Base-by-base conservation (phyloP, 768 basidiomycete species). In the Amanita rubescens region DNA sequence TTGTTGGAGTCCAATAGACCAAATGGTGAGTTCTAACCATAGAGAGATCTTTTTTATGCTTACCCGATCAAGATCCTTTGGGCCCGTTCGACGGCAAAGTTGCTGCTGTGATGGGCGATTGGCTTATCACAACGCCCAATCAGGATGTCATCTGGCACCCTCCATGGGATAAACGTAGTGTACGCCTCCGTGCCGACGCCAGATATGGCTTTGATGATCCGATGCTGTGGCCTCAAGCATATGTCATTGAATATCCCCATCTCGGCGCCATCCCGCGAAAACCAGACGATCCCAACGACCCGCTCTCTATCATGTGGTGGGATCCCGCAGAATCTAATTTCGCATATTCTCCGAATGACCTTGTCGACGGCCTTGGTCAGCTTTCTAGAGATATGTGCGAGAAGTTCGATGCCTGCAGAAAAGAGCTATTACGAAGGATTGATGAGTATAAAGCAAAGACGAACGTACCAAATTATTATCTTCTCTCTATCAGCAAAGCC, bases 201-300 rank as follows among this genome's bases (percentile, higher is more conserved):
- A 17, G 46, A 48, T 48, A 48, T 35, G 46, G 46, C 17, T 30
- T 32, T 19, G 27, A 48, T 32, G 27, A 48, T 48, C 46, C 46
- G 22, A 48, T 20, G 17, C 27, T 48, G 25, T 48, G 46, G 46
- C 46, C 46, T 25, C 46, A 48, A 25, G 27, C 27, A 3, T 48
- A 48, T 32, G 25, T 48, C 19, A 35, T 35, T 32, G 14, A 48
- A 19, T 30, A 30, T 32, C 33, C 27, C 33, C 46, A 48, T 30
- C 46, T 48, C 25, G 46, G 27, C 14, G 46, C 46, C 33, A 48
- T 48, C 27, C 22, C 25, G 9, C 20, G 22, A 20, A 48, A 35
- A 35, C 46, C 46, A 3, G 27, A 48, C 15, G 17, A 32, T 35
- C 22, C 17, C 9, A 19, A 48, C 25, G 24, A 48, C 25, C 46